These are phyloP conservation scores for Geranomyces variabilis DNA, from an alignment of 192 early-diverging fungal genomes.

Conservation along the genomic window DNA sequence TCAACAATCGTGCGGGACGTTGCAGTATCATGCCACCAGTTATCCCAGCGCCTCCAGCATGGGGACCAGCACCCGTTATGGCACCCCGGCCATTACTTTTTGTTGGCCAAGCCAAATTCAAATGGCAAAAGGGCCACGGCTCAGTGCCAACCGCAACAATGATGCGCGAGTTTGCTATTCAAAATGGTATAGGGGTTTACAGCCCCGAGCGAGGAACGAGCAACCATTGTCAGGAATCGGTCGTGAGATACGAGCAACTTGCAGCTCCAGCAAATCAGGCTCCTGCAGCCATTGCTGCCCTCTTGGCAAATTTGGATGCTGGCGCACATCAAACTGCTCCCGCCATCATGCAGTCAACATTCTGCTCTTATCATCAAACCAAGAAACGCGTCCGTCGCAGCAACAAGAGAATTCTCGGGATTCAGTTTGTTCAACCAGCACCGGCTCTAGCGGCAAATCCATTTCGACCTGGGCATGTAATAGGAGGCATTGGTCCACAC, in stretches of 20 bases:
- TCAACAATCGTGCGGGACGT: neutral
- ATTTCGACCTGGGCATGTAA: no score
- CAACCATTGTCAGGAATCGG: no score
- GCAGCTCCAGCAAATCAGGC: no score
- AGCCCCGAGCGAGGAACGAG: neutral
- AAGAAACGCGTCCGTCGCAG: conserved; percentile 1
- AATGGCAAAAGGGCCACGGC: conserved; percentile 2
- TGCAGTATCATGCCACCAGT: neutral
- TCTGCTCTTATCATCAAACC: neutral
- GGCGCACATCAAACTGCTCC: neutral
- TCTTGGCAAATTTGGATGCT: no score
- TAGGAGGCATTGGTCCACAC: no score
- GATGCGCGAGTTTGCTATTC: neutral
- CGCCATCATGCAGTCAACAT: neutral
- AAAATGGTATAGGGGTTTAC: neutral
- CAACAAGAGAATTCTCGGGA: neutral
- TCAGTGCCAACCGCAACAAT: conserved; percentile 1
- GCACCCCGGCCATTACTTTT: neutral
- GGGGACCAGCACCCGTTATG: no score
- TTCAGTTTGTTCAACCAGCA: neutral
- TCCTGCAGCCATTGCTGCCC: no score
- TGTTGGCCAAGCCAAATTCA: neutral
- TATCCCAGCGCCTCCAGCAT: neutral
- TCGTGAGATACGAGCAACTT: no score
- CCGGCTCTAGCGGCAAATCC: no score